These are phyloP conservation scores for Telopea speciosissima DNA, from an alignment of 177 flowering plant species.

Conservation along the genomic window DNA sequence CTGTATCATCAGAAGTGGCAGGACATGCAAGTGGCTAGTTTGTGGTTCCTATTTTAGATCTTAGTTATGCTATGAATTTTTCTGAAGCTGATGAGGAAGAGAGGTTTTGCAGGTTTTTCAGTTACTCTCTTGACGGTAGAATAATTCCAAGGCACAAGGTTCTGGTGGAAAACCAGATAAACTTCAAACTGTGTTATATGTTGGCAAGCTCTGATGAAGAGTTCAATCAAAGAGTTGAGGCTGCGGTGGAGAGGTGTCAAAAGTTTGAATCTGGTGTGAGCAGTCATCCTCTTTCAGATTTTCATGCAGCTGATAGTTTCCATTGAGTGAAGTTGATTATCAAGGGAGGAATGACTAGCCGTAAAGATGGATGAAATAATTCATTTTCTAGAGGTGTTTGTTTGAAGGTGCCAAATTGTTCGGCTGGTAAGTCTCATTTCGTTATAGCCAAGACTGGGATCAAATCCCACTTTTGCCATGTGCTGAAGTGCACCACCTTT, in stretches of 20 bases:
- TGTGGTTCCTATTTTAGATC: not conserved
- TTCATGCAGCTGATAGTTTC: slow-evolving; percentile 9
- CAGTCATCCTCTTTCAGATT: slow-evolving; percentile 11
- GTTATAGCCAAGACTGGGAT: too few relatives aligned
- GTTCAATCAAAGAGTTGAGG: slow-evolving; percentile 47
- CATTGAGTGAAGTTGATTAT: not conserved
- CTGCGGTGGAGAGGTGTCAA: slow-evolving; percentile 52
- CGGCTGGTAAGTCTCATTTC: too few relatives aligned
- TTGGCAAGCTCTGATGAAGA: slow-evolving; percentile 63
- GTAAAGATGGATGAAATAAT: not conserved
- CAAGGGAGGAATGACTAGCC: not conserved
- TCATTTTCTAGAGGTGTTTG: too few relatives aligned
- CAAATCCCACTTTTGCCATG: too few relatives aligned
- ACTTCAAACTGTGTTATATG: slow-evolving; percentile 77
- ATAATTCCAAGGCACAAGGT: slow-evolving; percentile 79
- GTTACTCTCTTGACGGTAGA: slow-evolving; percentile 77
- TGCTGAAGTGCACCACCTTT: too few relatives aligned
- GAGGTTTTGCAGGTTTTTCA: slow-evolving; percentile 60
- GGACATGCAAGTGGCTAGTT: too few relatives aligned
- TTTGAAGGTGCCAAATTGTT: too few relatives aligned
- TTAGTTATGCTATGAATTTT: not conserved
- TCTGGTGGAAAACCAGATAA: slow-evolving; percentile 61
- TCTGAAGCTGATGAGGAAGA: not conserved
- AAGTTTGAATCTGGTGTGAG: slow-evolving; percentile 48
- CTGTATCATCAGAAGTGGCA: not conserved